A percentile compares a stretch with the other conserved stretches of the same genome.
phyloP scores from a whole-genome alignment of 176 grass and related monocot species.

The Stipa capillata region DNA sequence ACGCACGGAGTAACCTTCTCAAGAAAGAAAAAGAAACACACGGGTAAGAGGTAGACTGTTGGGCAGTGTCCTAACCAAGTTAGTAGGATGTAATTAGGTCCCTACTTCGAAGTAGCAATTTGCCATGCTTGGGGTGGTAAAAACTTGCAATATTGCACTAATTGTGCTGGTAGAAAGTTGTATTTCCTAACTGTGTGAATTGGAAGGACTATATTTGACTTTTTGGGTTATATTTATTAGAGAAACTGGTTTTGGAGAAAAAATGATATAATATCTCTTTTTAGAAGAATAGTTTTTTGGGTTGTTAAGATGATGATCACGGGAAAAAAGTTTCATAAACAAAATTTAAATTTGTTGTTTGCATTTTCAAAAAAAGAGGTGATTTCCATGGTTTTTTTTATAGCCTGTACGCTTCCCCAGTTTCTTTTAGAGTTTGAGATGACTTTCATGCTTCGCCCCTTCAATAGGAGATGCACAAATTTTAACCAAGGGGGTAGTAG shows the following conservation, averaged over 20 bases:
- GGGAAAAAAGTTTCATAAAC: not conserved
- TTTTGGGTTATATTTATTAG: not conserved
- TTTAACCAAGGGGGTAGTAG: too few species aligned
- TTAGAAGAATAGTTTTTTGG: not conserved
- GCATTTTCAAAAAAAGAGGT: not conserved
- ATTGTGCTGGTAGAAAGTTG: not conserved
- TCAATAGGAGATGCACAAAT: too few species aligned
- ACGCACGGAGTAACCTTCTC: not conserved
- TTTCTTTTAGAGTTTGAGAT: not conserved
- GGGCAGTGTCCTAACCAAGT: not conserved
- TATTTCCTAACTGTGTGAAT: not conserved
- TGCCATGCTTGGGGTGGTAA: not conserved
- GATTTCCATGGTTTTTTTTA: not conserved
- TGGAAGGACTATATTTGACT: not conserved
- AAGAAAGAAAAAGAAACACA: not conserved
- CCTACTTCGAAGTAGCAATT: not conserved
- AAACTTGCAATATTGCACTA: not conserved
- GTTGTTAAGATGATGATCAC: not conserved
- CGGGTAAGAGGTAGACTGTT: not conserved
- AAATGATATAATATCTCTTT: too few species aligned
- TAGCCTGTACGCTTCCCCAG: not conserved
- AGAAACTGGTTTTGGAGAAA: not conserved
- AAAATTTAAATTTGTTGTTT: not conserved
- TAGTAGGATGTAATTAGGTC: not conserved
- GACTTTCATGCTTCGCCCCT: not conserved